Conservation (phyloP, 768 basidiomycete species). For the Kwoniella mangroviensis region DNA sequence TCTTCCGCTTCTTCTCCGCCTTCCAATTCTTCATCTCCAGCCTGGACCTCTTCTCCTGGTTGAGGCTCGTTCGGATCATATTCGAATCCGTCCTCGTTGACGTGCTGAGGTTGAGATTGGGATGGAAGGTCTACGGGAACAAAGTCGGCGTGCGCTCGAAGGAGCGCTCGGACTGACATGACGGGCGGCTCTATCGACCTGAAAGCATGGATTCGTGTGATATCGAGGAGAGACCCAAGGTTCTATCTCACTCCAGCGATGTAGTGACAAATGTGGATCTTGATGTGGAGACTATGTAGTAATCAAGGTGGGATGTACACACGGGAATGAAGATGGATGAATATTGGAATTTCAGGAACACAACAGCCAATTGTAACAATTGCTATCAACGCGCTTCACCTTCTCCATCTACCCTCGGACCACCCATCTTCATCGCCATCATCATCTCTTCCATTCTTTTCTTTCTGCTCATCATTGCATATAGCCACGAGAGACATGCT, state of each 20-base stretch:
- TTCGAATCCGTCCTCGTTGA: slow-evolving; percentile 39
- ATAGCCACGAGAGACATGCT: slow-evolving; percentile 1
- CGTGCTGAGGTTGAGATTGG: slow-evolving; percentile 33
- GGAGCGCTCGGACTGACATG: slow-evolving; percentile 16
- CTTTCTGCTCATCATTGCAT: neutral
- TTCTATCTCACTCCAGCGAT: too few species aligned
- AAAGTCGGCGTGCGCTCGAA: slow-evolving; percentile 20
- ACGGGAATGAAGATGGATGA: neutral
- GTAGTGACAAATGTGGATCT: neutral
- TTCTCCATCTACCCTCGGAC: neutral
- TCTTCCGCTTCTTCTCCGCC: slow-evolving; percentile 21
- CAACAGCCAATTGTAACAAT: too few species aligned
- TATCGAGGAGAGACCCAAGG: too few species aligned
- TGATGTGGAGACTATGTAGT: neutral
- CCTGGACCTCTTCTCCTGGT: slow-evolving; percentile 3
- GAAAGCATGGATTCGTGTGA: too few species aligned
- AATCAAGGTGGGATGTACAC: neutral
- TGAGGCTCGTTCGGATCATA: neutral
- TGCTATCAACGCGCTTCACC: neutral
- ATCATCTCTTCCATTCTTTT: neutral
- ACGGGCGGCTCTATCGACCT: neutral
- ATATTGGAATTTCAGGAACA: slow-evolving; percentile 20
- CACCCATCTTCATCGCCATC: too few species aligned
- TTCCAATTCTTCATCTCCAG: slow-evolving; percentile 12
- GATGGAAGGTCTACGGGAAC: slow-evolving; percentile 34